Conservation (phyloP, 2,329 filamentous ascomycete species). For the Diplodia mutila region DNA sequence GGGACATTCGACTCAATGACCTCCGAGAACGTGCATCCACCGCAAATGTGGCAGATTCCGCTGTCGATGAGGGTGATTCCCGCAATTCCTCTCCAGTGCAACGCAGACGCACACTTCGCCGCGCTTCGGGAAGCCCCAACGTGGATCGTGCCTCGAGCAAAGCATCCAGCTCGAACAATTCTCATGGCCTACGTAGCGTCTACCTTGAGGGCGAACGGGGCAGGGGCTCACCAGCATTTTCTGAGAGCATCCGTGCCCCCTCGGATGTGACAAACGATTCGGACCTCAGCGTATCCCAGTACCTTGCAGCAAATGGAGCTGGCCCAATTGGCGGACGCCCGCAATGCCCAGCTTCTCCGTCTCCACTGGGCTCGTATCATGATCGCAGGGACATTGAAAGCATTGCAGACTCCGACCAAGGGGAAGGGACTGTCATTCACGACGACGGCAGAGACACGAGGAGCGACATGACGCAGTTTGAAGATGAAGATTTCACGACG, state of each 20-base stretch:
- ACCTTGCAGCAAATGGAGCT: not conserved
- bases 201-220: slow-evolving; percentile 11
- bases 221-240: not conserved
- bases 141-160: slow-evolving; percentile 8
- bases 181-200: slow-evolving; percentile 6
- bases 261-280: not conserved
- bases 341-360: not conserved
- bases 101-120: slow-evolving; percentile 11
- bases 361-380: not conserved
- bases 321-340: too few species aligned
- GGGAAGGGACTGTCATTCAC: not conserved
- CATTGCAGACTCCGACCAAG: not conserved
- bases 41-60: not conserved
- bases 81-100: not conserved
- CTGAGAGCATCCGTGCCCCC: not conserved
- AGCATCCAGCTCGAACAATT: slow-evolving; percentile 8
- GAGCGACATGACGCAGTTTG: slow-evolving; percentile 3
- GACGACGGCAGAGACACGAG: slow-evolving; percentile 9
- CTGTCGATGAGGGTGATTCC: not conserved
- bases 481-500: slow-evolving; percentile 5
- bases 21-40: slow-evolving; percentile 8
- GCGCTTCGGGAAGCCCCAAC: slow-evolving; percentile 2
- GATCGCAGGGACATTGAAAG: not conserved
- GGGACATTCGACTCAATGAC: slow-evolving; percentile 9
- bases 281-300: not conserved